Evolutionary conservation across 495 filamentous ascomycete species (phyloP).

Genomic region (Penicillium cosmopolitanum): DNA sequence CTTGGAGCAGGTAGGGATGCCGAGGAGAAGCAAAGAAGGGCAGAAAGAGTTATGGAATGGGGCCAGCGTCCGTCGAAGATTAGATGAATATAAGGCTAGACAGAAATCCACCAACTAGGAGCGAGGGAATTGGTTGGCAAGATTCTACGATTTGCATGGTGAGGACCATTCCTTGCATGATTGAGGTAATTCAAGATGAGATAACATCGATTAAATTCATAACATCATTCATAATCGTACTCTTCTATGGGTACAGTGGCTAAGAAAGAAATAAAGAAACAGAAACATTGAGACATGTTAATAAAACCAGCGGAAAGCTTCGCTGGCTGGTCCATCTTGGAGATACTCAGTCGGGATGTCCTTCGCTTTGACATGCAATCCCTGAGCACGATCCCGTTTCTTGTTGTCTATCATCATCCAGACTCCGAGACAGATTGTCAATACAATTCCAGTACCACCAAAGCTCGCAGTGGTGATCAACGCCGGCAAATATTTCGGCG

Average conservation of each 20-base stretch:
- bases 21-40: too few species aligned
- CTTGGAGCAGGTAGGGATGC: too few species aligned
- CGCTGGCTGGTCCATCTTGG: slow-evolving; percentile 65
- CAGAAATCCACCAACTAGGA: too few species aligned
- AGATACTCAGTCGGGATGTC: slow-evolving; percentile 72
- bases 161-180: too few species aligned
- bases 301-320: slow-evolving; percentile 74
- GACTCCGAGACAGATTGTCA: slow-evolving; percentile 60
- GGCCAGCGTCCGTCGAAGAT: too few species aligned
- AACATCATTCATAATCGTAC: background rate
- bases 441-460: slow-evolving; percentile 62
- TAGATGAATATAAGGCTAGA: too few species aligned
- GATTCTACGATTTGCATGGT: too few species aligned
- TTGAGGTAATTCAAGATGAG: too few species aligned
- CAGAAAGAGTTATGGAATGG: too few species aligned
- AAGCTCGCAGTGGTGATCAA: slow-evolving; percentile 74
- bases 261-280: background rate
- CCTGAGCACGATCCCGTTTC: slow-evolving; percentile 62
- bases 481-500: slow-evolving; percentile 75
- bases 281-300: slow-evolving; percentile 17
- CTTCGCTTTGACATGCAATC: slow-evolving; percentile 60
- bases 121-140: too few species aligned
- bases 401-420: slow-evolving; percentile 76
- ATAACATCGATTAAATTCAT: too few species aligned
- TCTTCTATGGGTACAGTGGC: background rate